Conservation (phyloP, 768 basidiomycete genomes). For the Rickenella mellea region DNA sequence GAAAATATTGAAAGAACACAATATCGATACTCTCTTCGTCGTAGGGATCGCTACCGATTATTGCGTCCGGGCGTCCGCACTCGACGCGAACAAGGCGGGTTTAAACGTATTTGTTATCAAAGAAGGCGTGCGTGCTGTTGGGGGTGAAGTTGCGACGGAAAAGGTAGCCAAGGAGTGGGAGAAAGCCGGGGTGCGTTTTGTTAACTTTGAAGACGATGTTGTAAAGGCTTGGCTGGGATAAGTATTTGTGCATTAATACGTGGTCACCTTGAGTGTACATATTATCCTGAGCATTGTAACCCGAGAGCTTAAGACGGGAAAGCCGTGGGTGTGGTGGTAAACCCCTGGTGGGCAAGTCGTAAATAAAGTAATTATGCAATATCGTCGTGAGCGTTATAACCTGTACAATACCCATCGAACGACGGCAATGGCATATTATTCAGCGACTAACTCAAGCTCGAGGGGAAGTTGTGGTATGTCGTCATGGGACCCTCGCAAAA, state of each 20-base stretch:
- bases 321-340: too few relatives aligned
- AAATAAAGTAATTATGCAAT: too few relatives aligned
- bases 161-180: not conserved
- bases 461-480: slow-evolving; percentile 1
- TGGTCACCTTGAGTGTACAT: too few relatives aligned
- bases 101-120: slow-evolving; percentile 15
- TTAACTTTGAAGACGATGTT: not conserved
- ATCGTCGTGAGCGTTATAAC: too few relatives aligned
- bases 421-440: too few relatives aligned
- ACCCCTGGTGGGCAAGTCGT: too few relatives aligned
- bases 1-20: slow-evolving; percentile 9
- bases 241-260: too few relatives aligned
- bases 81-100: slow-evolving; percentile 18
- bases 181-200: not conserved
- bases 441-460: slow-evolving; percentile 1
- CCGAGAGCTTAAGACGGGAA: too few relatives aligned
- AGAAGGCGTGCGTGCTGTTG: slow-evolving; percentile 13
- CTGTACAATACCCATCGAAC: too few relatives aligned
- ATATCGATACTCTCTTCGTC: slow-evolving; percentile 22
- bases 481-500: not conserved
- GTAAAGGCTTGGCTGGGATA: not conserved
- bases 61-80: slow-evolving; percentile 25
- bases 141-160: not conserved
- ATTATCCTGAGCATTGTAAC: too few relatives aligned
- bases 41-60: slow-evolving; percentile 32